Conservation (phyloP, 148 eudicot genomes). For the Dysphania ambrosioides region DNA sequence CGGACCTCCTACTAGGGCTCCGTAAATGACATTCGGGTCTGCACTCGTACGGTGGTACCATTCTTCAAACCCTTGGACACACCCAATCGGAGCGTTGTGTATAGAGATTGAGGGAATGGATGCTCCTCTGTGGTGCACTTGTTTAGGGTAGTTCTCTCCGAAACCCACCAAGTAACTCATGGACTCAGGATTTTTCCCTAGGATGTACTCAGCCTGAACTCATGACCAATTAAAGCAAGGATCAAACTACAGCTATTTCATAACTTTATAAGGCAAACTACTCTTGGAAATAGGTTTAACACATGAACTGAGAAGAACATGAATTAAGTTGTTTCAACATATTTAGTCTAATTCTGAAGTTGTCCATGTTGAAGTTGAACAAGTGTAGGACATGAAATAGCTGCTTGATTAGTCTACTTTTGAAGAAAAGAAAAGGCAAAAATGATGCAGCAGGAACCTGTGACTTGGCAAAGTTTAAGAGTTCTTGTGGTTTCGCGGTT, state of each 20-base stretch:
- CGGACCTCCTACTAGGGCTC: conserved; percentile 86
- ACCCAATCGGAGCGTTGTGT: conserved; percentile 43
- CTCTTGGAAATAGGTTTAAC: neutral
- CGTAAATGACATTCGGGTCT: conserved; percentile 64
- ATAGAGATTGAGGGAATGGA: conserved; percentile 52
- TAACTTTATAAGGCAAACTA: neutral
- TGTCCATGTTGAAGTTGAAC: too few relatives aligned
- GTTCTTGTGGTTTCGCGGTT: conserved; percentile 30
- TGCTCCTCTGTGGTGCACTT: conserved; percentile 85
- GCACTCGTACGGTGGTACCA: conserved; percentile 57
- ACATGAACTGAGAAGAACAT: neutral
- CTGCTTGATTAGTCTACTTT: too few relatives aligned
- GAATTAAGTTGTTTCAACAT: neutral
- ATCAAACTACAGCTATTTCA: neutral
- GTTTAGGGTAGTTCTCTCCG: conserved; percentile 62
- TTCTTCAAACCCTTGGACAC: conserved; percentile 66
- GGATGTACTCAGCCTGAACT: conserved; percentile 70
- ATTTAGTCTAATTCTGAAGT: too few relatives aligned
- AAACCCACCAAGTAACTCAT: conserved; percentile 83
- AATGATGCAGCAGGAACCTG: conserved; percentile 39
- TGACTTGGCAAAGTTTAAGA: conserved; percentile 57
- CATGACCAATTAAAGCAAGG: neutral
- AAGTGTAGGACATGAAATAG: too few relatives aligned
- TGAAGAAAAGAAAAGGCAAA: neutral
- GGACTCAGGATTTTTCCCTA: conserved; percentile 77